Percentiles rank a stretch among this genome's conserved stretches.
Conservation (phyloP, 2,329 filamentous ascomycete genomes). For the Fusarium nematophilum region DNA sequence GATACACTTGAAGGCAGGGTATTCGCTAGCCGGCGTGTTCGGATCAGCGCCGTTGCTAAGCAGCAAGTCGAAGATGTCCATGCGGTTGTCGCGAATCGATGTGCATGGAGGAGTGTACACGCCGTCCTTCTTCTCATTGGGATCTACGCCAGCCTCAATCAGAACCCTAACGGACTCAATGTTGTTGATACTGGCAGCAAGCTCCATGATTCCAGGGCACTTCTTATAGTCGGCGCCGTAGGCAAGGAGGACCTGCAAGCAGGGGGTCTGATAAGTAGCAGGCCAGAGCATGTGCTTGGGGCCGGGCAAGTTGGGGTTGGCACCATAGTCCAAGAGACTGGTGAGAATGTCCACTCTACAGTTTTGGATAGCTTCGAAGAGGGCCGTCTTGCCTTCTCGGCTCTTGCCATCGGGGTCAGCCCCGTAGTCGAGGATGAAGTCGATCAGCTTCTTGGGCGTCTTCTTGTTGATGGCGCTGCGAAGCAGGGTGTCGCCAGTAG, state of each 20-base stretch:
- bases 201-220: conserved; percentile 71
- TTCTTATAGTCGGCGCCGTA: conserved; percentile 71
- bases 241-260: conserved; percentile 67
- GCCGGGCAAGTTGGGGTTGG: conserved; percentile 75
- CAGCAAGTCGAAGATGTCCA: conserved; percentile 71
- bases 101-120: conserved; percentile 76
- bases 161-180: conserved; percentile 69
- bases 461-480: conserved; percentile 70
- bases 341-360: conserved; percentile 68
- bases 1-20: conserved; percentile 75
- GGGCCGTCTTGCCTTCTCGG: conserved; percentile 69
- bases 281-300: conserved; percentile 78
- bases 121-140: conserved; percentile 72
- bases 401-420: conserved; percentile 70
- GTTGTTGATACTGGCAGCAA: conserved; percentile 72
- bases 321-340: conserved; percentile 63
- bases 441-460: conserved; percentile 64
- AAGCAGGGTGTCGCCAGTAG: conserved; percentile 70
- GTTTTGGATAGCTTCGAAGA: conserved; percentile 70
- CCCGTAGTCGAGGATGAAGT: conserved; percentile 70
- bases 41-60: conserved; percentile 69
- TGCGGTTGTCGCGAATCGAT: conserved; percentile 73
- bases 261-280: conserved; percentile 67
- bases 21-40: conserved; percentile 72
- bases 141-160: conserved; percentile 67